Evolutionary conservation across 2,329 filamentous ascomycete genomes (phyloP).

Genomic region (Cladophialophora psammophila): DNA sequence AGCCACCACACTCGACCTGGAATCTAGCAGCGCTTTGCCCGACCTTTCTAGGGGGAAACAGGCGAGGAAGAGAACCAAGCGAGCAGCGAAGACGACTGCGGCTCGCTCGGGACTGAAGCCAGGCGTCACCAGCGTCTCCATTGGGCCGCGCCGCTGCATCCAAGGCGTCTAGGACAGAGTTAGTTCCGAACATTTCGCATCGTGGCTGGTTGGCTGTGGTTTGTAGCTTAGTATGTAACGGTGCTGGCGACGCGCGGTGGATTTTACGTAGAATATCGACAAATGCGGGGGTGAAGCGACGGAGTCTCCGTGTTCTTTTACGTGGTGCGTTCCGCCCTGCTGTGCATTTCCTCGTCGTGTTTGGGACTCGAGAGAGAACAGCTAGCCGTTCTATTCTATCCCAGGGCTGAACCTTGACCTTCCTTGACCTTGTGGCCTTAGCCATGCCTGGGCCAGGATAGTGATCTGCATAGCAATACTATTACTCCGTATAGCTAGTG

Average conservation of each 20-base stretch:
- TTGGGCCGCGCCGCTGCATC: too few relatives aligned
- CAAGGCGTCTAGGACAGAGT: too few relatives aligned
- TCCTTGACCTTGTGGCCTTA: too few relatives aligned
- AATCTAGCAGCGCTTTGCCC: background rate
- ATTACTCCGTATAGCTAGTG: too few relatives aligned
- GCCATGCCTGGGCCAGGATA: too few relatives aligned
- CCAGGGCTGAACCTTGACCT: too few relatives aligned
- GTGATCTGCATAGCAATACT: too few relatives aligned
- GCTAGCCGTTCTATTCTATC: too few relatives aligned
- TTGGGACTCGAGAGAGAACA: background rate
- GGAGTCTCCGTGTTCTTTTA: background rate
- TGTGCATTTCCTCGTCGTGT: background rate
- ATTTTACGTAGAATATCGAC: background rate
- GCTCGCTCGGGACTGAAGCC: background rate
- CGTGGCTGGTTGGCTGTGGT: too few relatives aligned
- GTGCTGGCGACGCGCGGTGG: background rate
- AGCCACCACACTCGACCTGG: background rate
- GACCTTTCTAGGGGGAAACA: too few relatives aligned
- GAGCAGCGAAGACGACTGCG: background rate
- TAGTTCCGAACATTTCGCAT: too few relatives aligned
- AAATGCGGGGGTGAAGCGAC: background rate
- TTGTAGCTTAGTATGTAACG: background rate
- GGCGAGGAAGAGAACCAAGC: background rate
- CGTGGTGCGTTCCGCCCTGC: background rate
- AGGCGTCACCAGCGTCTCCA: too few relatives aligned